Percentiles rank a stretch among this genome's conserved stretches.
Conservation (phyloP, 2,329 filamentous ascomycete species). For the Chrysosphaeria jannelii region DNA sequence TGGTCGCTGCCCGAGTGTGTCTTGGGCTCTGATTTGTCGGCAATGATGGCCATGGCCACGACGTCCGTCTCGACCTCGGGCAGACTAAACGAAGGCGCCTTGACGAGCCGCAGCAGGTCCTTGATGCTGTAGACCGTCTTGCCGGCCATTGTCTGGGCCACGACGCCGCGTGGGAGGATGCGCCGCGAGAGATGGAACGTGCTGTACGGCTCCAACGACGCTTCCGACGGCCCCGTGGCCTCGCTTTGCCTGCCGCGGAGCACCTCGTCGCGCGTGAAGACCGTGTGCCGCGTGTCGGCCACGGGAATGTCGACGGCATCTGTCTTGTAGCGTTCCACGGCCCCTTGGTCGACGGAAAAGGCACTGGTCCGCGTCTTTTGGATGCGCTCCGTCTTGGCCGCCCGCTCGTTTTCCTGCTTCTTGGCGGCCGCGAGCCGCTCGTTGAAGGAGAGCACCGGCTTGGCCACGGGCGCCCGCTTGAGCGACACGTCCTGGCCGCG, state of each 20-base stretch:
- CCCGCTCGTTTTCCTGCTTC: conserved; percentile 18
- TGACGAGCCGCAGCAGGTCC: conserved; percentile 52
- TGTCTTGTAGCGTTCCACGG: conserved; percentile 28
- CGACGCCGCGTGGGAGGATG: conserved; percentile 49
- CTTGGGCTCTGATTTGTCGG: conserved; percentile 60
- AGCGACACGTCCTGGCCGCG: conserved; percentile 59
- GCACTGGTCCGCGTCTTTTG: conserved; percentile 20
- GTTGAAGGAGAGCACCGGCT: conserved; percentile 35
- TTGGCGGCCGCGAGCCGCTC: conserved; percentile 53
- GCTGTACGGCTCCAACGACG: conserved; percentile 61
- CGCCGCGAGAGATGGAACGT: conserved; percentile 57
- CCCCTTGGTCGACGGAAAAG: conserved; percentile 24
- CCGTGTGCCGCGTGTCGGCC: conserved; percentile 15
- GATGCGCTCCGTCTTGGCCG: conserved; percentile 20
- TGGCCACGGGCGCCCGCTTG: conserved; percentile 28
- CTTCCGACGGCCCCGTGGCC: conserved; percentile 10
- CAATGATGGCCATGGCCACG: conserved; percentile 67
- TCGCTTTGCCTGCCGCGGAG: conserved; percentile 7
- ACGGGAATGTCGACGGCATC: conserved; percentile 23
- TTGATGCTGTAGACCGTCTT: conserved; percentile 56
- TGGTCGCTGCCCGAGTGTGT: conserved; percentile 11
- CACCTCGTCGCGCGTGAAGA: conserved; percentile 34
- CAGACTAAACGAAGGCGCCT: conserved; percentile 52
- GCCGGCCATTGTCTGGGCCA: conserved; percentile 46
- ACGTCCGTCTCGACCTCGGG: conserved; percentile 67